Evolutionary conservation across 768 basidiomycete species (phyloP).

Genomic region (Lactarius hengduanensis): DNA sequence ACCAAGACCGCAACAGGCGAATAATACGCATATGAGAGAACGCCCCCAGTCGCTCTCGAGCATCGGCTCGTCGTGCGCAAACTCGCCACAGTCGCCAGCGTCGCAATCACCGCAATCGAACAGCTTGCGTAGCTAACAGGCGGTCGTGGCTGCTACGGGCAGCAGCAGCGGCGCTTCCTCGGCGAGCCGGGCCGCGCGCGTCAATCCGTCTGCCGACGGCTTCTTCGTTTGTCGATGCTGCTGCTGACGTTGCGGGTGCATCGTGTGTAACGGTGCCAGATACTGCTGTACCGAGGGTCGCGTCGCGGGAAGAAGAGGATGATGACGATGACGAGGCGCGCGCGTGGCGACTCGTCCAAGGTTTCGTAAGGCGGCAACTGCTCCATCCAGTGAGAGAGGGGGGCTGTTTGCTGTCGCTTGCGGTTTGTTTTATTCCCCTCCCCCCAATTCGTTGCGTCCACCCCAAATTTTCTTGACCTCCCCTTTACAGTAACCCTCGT

Average conservation of each 20-base stretch:
- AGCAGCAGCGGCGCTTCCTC: neutral
- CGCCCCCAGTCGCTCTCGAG: conserved; percentile 57
- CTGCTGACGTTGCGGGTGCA: neutral
- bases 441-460: neutral
- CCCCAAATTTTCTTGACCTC: neutral
- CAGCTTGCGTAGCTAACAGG: conserved; percentile 59
- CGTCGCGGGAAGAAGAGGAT: conserved; percentile 8
- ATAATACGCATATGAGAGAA: conserved; percentile 40
- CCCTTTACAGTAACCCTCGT: neutral
- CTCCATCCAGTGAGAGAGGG: conserved; percentile 9
- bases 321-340: conserved; percentile 11
- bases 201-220: conserved; percentile 1
- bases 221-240: neutral
- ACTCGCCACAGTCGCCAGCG: conserved; percentile 39
- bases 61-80: conserved; percentile 37
- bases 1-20: too few species aligned
- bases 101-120: conserved; percentile 41
- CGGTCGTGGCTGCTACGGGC: conserved; percentile 32
- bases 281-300: neutral
- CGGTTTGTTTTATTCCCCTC: neutral
- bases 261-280: neutral
- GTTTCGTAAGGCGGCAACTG: conserved; percentile 11
- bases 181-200: conserved; percentile 35
- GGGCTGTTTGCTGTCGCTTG: neutral
- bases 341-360: conserved; percentile 19